phyloP scores from a whole-genome alignment of 768 basidiomycete genomes.

The Boletus rubroflammeus region DNA sequence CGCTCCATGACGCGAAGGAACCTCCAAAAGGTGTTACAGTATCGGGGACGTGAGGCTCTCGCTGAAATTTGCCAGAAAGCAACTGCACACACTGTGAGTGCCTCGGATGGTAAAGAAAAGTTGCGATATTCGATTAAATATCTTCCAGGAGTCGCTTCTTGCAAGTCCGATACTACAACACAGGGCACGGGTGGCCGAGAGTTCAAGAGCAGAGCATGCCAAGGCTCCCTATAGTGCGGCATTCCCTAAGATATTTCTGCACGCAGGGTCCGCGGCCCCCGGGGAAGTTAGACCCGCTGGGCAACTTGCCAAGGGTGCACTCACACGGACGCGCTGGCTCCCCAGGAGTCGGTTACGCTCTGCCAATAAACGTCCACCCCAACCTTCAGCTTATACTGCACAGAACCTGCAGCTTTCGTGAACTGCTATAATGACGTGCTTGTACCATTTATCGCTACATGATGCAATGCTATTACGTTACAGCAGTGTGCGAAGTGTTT shows the following conservation, averaged over 20 bases:
- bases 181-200: slow-evolving; percentile 38
- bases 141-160: slow-evolving; percentile 57
- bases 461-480: slow-evolving; percentile 9
- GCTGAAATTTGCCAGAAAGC: slow-evolving; percentile 53
- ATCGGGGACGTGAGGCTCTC: slow-evolving; percentile 45
- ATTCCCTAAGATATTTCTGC: slow-evolving; percentile 26
- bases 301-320: slow-evolving; percentile 50
- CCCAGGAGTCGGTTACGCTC: slow-evolving; percentile 20
- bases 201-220: slow-evolving; percentile 31
- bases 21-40: slow-evolving; percentile 68
- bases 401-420: slow-evolving; percentile 20
- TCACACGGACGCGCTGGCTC: slow-evolving; percentile 34
- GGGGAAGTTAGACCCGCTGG: slow-evolving; percentile 57
- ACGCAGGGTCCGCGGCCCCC: slow-evolving; percentile 55
- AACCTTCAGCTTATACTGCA: slow-evolving; percentile 18
- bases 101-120: not conserved
- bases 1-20: slow-evolving; percentile 71
- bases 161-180: slow-evolving; percentile 57
- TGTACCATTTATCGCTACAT: not conserved
- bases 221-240: slow-evolving; percentile 17
- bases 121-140: slow-evolving; percentile 4
- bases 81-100: slow-evolving; percentile 61
- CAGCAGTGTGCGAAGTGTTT: not conserved
- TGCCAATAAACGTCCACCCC: slow-evolving; percentile 2
- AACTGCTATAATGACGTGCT: slow-evolving; percentile 6